phyloP scores from a whole-genome alignment of 1,284 basidiomycete genomes.

The Ganoderma sinense region DNA sequence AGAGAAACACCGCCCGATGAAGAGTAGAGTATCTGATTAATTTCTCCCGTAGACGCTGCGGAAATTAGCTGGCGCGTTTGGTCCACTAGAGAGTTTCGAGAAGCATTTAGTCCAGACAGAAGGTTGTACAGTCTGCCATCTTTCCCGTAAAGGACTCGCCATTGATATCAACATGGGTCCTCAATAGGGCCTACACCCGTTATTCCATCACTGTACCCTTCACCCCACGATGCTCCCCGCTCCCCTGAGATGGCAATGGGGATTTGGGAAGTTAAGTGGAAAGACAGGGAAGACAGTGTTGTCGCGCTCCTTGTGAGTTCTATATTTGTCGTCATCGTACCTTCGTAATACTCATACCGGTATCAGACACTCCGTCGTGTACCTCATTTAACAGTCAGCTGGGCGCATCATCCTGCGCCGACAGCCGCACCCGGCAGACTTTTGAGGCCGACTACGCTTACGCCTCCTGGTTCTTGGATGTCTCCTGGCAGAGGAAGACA shows the following conservation, averaged over 20 bases:
- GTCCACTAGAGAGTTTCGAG: slow-evolving; percentile 58
- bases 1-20: slow-evolving; percentile 20
- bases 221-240: slow-evolving; percentile 63
- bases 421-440: not conserved
- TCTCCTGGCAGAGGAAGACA: not conserved
- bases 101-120: slow-evolving; percentile 21
- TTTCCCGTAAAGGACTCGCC: not conserved
- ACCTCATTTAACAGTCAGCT: slow-evolving; percentile 76
- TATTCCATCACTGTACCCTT: slow-evolving; percentile 8
- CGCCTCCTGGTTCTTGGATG: not conserved
- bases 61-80: slow-evolving; percentile 59
- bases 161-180: not conserved
- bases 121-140: slow-evolving; percentile 8
- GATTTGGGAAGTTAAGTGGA: slow-evolving; percentile 82
- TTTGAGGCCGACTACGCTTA: not conserved
- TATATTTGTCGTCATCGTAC: not conserved
- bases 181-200: too few species aligned
- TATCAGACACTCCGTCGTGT: slow-evolving; percentile 69
- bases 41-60: slow-evolving; percentile 49
- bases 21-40: not conserved
- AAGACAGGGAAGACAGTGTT: slow-evolving; percentile 75
- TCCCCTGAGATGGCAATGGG: slow-evolving; percentile 59
- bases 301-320: slow-evolving; percentile 66
- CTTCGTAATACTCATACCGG: not conserved
- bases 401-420: slow-evolving; percentile 63